Evolutionary conservation across 768 basidiomycete species (phyloP).

Genomic region (Boletus reticulatus): DNA sequence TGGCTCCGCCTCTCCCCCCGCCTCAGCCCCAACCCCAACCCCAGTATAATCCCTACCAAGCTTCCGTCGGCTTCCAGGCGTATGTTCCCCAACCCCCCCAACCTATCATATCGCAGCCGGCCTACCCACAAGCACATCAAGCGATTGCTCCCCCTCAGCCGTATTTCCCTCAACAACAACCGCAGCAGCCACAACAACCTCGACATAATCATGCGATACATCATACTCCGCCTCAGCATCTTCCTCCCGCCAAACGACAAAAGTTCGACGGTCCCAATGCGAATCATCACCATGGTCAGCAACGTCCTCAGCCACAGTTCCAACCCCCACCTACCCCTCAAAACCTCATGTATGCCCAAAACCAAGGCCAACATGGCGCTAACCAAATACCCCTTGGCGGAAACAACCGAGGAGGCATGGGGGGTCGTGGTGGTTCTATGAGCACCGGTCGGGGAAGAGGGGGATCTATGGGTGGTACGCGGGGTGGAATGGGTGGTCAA

Average conservation of each 20-base stretch:
- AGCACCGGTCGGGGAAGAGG: constrained; percentile 42
- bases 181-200: constrained; percentile 40
- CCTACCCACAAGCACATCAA: constrained; percentile 43
- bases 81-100: constrained; percentile 66
- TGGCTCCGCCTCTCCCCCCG: constrained; percentile 50
- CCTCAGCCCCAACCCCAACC: constrained; percentile 58
- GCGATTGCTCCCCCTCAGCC: constrained; percentile 40
- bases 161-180: constrained; percentile 39
- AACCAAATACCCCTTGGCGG: constrained; percentile 42
- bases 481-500: constrained; percentile 45
- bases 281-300: constrained; percentile 38
- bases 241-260: constrained; percentile 90
- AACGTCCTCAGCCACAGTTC: constrained; percentile 60
- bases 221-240: constrained; percentile 72
- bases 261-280: constrained; percentile 80
- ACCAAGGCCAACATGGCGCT: constrained; percentile 42
- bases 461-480: constrained; percentile 43
- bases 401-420: constrained; percentile 44
- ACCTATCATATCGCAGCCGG: constrained; percentile 47
- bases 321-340: constrained; percentile 30
- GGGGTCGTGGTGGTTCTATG: constrained; percentile 40
- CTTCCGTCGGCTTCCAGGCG: constrained; percentile 59
- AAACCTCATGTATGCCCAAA: constrained; percentile 30
- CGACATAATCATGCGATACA: constrained; percentile 49
- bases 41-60: constrained; percentile 76